Base-by-base conservation (phyloP, 768 basidiomycete genomes). In the Rhodotorula taiwanensis region DNA sequence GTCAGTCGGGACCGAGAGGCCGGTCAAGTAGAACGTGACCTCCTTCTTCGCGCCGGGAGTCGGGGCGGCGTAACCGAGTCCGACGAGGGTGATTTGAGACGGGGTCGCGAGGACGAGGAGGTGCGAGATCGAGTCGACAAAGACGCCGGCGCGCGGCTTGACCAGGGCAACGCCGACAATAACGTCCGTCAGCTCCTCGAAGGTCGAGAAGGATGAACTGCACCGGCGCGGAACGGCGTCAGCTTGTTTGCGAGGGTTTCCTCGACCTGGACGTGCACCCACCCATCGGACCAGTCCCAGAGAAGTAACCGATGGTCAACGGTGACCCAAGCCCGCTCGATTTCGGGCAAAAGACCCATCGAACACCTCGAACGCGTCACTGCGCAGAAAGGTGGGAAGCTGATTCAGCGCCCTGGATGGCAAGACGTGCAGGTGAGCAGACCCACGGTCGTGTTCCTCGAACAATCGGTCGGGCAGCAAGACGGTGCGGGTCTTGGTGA, bases 231-330 rank as follows among this genome's bases (percentile, higher is more conserved):
- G 27, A 36, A 25, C 1, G 23, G 15, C 8, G 25, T 28, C 20
- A 20, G 51, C 3, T n/a, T n/a, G n/a, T n/a, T n/a, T n/a, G n/a
- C n/a, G n/a, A n/a, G n/a, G n/a, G n/a, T n/a, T n/a, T n/a, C n/a
- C n/a, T n/a, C 18, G 10, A 21, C 20, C 0, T 18, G 4, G 39
- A 30, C 4, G 16, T 13, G 23, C 15, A 79, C 86, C 59, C 70
- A 94, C 93, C 91, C 89, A 70, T 94, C 88, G 41, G 85, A 78
- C 75, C 95, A 99, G 76, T 99, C 91, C 95, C 95, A 98, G 28
- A 99, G 79, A 72, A 95, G 89, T 39, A 99, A 79, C 71, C 89
- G 89, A 75, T 92, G 85, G 77, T 97, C 91, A 61, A 94, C 87
- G 15, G 89, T 87, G 67, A 97, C 87, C 91, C 92, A 99, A 0